Evolutionary conservation across 148 eudicot genomes (phyloP), one percentile per base, ranked within the genome.

Genomic region (Persicaria maculosa): DNA sequence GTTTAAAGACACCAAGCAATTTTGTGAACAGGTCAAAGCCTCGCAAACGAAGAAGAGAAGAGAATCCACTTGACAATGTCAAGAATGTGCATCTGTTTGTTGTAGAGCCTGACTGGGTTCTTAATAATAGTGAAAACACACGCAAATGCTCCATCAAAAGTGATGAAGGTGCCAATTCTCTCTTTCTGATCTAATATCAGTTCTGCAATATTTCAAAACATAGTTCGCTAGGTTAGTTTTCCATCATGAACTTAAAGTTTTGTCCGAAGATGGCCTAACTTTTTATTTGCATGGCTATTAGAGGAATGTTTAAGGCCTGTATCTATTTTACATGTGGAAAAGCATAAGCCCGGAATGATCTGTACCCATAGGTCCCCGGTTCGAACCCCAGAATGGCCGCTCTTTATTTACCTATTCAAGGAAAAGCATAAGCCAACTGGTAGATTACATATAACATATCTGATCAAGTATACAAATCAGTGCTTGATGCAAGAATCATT

Each of bases 81-180:
- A 86, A 83, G 67, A 80, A 90, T 83, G 92, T 90, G 68, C 88
- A 74, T 80, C 89, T 96, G 19, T 90, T 88, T 47, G 78, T 84
- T 54, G 73, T 88, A 78, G 95, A 87, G 77, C 71, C 90, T 48
- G 80, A 80, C 59, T 72, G 81, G 67, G 85, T 88, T 52, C 46
- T 81, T 1, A 74, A 83, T 10, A 72, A 73, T 47, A 79, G 57
- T 71, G 85, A 82, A 73, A 74, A 73, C 43, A 74, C 74, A 53
- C 84, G 75, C 75, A 87, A 78, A 67, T 67, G 75, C 47, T 68
- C 77, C 52, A 74, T 53, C 17, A 79, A 77, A 40, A 79, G 40
- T 43, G 75, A 83, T 82, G 88, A 85, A 68, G 92, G 97, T 95
- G 85, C 16, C 70, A 14, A 40, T 65, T 40, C 47, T 65, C 70